Evolutionary conservation across 1,139 yeast genomes (phyloP).

Genomic region (Pichia sp.): DNA sequence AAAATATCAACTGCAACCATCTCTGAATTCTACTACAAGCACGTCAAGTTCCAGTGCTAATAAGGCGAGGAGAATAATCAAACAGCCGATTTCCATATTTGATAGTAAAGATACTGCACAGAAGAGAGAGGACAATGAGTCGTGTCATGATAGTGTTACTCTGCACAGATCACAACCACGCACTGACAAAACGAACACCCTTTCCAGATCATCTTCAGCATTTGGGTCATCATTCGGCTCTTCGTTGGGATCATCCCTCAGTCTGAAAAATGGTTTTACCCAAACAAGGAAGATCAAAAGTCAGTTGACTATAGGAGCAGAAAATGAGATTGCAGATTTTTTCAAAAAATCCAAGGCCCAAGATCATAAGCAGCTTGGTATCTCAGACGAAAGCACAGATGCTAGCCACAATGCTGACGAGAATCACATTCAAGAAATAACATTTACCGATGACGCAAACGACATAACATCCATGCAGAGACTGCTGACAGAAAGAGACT

Average conservation of each 20-base stretch:
- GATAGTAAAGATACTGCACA: neutral
- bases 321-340: constrained; percentile 17
- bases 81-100: constrained; percentile 14
- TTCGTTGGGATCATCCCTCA: neutral
- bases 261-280: neutral
- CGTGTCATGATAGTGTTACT: constrained; percentile 12
- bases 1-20: neutral
- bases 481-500: constrained; percentile 25
- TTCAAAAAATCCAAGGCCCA: constrained; percentile 17
- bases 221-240: constrained; percentile 8
- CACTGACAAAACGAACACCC: neutral
- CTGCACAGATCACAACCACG: constrained; percentile 12
- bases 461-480: constrained; percentile 19
- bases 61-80: constrained; percentile 23
- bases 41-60: constrained; percentile 11
- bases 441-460: constrained; percentile 9
- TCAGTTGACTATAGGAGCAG: constrained; percentile 16
- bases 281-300: constrained; percentile 14
- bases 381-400: neutral
- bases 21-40: neutral
- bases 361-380: constrained; percentile 15
- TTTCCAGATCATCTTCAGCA: constrained; percentile 14
- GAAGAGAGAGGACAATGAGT: neutral
- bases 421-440: constrained; percentile 8
- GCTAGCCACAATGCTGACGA: neutral